Evolutionary conservation across 257 asterid species (phyloP).

Genomic region (Solanum tarijense): DNA sequence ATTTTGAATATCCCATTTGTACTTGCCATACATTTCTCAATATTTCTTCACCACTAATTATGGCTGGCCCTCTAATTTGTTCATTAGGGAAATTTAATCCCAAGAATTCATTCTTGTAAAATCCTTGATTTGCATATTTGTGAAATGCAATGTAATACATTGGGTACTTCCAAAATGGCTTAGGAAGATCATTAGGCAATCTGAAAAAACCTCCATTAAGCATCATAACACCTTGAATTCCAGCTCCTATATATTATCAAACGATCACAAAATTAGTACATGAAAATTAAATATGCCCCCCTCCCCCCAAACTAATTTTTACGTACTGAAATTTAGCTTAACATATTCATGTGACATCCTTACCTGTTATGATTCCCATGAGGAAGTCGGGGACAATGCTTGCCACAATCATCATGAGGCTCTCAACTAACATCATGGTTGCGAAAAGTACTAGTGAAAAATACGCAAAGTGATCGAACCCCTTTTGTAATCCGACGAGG

Average conservation of each 20-base stretch:
- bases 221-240: constrained; percentile 51
- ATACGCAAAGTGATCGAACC: constrained; percentile 31
- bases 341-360: neutral
- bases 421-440: constrained; percentile 48
- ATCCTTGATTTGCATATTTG: constrained; percentile 44
- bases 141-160: constrained; percentile 42
- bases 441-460: constrained; percentile 26
- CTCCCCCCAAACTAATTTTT: too few species aligned
- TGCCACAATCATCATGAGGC: constrained; percentile 54
- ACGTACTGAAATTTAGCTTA: neutral
- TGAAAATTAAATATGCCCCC: neutral
- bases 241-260: constrained; percentile 20
- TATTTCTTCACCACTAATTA: constrained; percentile 28
- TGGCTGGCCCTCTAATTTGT: constrained; percentile 10
- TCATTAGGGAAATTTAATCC: constrained; percentile 29
- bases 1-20: constrained; percentile 44
- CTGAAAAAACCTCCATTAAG: constrained; percentile 45
- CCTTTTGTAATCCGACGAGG: constrained; percentile 41
- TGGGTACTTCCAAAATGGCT: constrained; percentile 47
- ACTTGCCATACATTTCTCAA: constrained; percentile 44
- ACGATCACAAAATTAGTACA: neutral
- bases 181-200: constrained; percentile 41
- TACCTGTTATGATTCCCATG: constrained; percentile 45
- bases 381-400: constrained; percentile 41
- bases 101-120: constrained; percentile 43